These are phyloP conservation scores for Ehretia macrophylla DNA, from an alignment of 257 asterid genomes.

Conservation along the genomic window DNA sequence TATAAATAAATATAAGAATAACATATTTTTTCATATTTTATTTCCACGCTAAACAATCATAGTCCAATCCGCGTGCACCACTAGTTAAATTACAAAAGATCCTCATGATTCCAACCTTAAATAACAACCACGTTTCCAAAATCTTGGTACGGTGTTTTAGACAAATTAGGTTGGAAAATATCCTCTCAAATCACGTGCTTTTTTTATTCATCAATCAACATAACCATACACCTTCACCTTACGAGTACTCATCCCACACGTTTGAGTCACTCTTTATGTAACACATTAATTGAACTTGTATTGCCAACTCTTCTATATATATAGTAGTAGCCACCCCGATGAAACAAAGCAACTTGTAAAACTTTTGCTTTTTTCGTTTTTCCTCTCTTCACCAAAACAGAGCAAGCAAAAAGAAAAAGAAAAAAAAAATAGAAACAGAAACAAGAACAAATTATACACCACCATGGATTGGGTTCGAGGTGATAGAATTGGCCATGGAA, in stretches of 20 bases:
- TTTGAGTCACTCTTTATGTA: constrained; percentile 28
- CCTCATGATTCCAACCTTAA: constrained; percentile 17
- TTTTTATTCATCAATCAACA: constrained; percentile 20
- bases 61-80: constrained; percentile 14
- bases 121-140: constrained; percentile 48
- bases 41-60: constrained; percentile 5
- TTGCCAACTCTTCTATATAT: not conserved
- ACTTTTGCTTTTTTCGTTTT: not conserved
- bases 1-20: not conserved
- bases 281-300: not conserved
- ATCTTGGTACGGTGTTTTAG: constrained; percentile 8
- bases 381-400: not conserved
- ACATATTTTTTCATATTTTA: not conserved
- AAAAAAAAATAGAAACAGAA: not conserved
- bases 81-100: not conserved
- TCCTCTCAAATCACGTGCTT: constrained; percentile 60
- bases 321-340: not conserved
- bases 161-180: constrained; percentile 28
- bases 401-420: not conserved
- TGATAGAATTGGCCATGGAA: constrained; percentile 63
- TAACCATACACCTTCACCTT: constrained; percentile 14
- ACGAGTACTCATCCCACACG: constrained; percentile 5
- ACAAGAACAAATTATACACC: not conserved
- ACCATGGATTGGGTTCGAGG: constrained; percentile 86
- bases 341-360: not conserved